Evolutionary conservation across 768 basidiomycete genomes (phyloP).

Genomic region (Boletus subparvulus): DNA sequence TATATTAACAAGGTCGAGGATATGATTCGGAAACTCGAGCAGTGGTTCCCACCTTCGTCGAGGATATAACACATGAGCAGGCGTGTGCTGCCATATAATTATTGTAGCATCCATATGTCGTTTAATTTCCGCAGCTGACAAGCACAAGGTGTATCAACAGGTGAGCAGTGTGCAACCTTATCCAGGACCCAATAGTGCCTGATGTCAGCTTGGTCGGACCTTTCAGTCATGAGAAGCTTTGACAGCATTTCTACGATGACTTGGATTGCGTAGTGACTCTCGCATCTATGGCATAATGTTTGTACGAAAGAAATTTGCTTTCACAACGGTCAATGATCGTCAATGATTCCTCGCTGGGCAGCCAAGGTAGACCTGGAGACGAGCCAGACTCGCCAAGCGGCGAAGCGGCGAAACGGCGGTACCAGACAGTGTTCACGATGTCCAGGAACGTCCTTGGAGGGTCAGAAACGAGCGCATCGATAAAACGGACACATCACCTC

Average conservation of each 20-base stretch:
- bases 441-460: too few relatives aligned
- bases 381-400: too few relatives aligned
- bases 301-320: neutral
- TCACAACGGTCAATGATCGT: too few relatives aligned
- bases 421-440: too few relatives aligned
- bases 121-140: neutral
- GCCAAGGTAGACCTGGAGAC: too few relatives aligned
- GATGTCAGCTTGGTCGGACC: neutral
- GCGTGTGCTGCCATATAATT: neutral
- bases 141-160: neutral
- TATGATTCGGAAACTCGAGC: conserved; percentile 23
- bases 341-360: neutral
- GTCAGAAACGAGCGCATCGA: too few relatives aligned
- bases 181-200: neutral
- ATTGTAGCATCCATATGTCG: neutral
- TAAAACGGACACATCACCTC: too few relatives aligned
- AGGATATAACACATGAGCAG: neutral
- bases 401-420: too few relatives aligned
- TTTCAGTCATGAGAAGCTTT: neutral
- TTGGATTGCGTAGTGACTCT: neutral
- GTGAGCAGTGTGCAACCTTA: neutral
- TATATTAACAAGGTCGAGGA: conserved; percentile 29
- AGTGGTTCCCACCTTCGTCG: conserved; percentile 22
- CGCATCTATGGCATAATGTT: neutral
- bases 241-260: conserved; percentile 10